Conservation (phyloP, 75 land plant species). For the Isoetes taiwanensis region DNA sequence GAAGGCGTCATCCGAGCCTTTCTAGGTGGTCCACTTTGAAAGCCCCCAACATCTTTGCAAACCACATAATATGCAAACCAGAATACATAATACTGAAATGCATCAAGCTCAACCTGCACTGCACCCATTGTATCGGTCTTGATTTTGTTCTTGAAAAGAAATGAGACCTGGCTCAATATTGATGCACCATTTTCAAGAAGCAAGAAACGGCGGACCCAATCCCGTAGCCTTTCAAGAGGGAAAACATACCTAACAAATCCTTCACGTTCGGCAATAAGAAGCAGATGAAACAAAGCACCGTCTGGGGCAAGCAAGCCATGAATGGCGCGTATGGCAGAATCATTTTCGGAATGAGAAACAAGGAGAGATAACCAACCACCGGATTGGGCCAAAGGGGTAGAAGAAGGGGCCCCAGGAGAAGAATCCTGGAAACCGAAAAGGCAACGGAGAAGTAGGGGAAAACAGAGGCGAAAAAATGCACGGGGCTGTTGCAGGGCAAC, state of each 20-base stretch:
- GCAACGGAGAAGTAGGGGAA: constrained; percentile 51
- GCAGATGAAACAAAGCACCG: constrained; percentile 38
- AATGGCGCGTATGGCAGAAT: constrained; percentile 28
- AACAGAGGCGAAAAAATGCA: constrained; percentile 50
- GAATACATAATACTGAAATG: constrained; percentile 81
- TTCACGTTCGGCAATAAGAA: constrained; percentile 43
- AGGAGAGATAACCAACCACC: constrained; percentile 66
- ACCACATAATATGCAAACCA: constrained; percentile 96
- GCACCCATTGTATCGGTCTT: constrained; percentile 35
- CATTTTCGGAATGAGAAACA: constrained; percentile 20
- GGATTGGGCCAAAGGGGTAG: background rate
- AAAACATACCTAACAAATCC: constrained; percentile 59
- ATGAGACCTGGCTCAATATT: constrained; percentile 31
- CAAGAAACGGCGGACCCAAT: constrained; percentile 43
- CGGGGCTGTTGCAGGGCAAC: no score
- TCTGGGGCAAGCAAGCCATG: constrained; percentile 48
- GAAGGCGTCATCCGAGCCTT: constrained; percentile 1
- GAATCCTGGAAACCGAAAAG: constrained; percentile 62
- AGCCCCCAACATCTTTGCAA: constrained; percentile 29
- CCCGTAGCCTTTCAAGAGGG: constrained; percentile 62
- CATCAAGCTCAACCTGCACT: constrained; percentile 50
- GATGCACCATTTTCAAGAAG: constrained; percentile 18
- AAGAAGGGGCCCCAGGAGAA: constrained; percentile 10
- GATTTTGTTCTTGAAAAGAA: constrained; percentile 33
- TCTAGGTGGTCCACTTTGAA: constrained; percentile 1